Evolutionary conservation across 768 basidiomycete genomes (phyloP), one percentile per base, ranked within the genome.

Genomic region (Calocera cornea): DNA sequence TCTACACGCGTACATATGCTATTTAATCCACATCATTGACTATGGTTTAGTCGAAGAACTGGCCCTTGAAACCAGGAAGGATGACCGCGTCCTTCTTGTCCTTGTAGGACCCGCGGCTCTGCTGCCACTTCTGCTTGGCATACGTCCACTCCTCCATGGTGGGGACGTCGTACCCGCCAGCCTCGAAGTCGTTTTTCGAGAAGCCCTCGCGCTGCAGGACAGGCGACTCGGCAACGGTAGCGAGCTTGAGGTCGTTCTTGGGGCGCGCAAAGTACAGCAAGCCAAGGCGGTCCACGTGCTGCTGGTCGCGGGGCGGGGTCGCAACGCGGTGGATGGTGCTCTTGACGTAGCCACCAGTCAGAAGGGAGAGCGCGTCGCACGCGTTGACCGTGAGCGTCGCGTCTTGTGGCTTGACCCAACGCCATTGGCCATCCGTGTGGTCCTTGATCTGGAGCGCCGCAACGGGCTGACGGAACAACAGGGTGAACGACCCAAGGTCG

Each of bases 101-200:
- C 44, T 7, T 19, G 44, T 47, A 47, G 5, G 44, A 47, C 8
- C 44, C 44, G 19, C 24, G 16, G 44, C 44, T 47, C 44, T 47
- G 44, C 44, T 47, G 44, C 44, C 44, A 47, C 24, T 47, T 47
- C 44, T 47, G 44, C 44, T 47, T 47, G 44, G 71, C 75, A 70
- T 73, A 75, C 36, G 75, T 71, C 76, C 76, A 78, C 31, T 68
- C 67, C 65, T 74, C 73, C 71, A 74, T 73, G 34, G 72, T 72
- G n/a, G 76, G 81, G 0, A 80, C 79, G 8, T 74, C 74, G 64
- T 78, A 77, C 11, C 78, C 80, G 27, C 72, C 77, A 54, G 70
- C 74, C 70, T 82, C 81, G 72, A 82, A 82, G 31, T 77, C 76
- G 72, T 83, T 83, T 73, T 80, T 74, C 11, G 77, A 79, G 70